phyloP scores from a whole-genome alignment of 2,329 filamentous ascomycete species.

The Microsporum ferrugineum region DNA sequence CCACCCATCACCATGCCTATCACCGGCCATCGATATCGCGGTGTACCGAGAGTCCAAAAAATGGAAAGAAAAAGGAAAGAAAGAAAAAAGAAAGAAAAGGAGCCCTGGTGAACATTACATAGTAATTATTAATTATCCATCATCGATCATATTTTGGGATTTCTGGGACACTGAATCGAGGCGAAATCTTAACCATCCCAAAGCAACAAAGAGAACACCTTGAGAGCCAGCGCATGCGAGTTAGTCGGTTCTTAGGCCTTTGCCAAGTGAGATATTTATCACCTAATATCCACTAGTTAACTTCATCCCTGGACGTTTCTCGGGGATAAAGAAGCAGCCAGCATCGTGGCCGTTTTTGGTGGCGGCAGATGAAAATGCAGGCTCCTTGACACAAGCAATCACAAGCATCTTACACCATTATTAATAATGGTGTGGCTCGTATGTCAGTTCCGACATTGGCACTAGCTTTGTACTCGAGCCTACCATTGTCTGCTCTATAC shows the following conservation, averaged over 20 bases:
- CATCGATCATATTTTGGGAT: not conserved
- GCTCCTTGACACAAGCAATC: not conserved
- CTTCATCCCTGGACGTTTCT: not conserved
- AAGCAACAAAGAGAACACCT: not conserved
- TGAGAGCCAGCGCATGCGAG: not conserved
- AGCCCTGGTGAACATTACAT: not conserved
- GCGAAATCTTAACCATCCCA: not conserved
- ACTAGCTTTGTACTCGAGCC: not conserved
- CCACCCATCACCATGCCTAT: not conserved
- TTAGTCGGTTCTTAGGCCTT: not conserved
- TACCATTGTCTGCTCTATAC: not conserved
- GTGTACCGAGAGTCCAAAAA: not conserved
- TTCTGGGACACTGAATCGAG: not conserved
- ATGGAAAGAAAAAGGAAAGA: not conserved
- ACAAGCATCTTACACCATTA: not conserved
- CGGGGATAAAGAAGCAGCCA: not conserved
- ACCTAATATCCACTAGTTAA: not conserved
- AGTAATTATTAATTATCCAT: not conserved
- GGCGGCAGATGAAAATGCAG: not conserved
- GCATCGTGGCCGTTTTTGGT: not conserved
- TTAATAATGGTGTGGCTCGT: not conserved
- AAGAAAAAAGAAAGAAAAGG: too few species aligned
- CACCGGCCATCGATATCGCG: not conserved
- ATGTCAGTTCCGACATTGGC: not conserved
- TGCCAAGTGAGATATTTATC: conserved; percentile 3